These are phyloP conservation scores for Brachypodium distachyon DNA, from an alignment of 202 grass and related monocot species.

Conservation along the genomic window DNA sequence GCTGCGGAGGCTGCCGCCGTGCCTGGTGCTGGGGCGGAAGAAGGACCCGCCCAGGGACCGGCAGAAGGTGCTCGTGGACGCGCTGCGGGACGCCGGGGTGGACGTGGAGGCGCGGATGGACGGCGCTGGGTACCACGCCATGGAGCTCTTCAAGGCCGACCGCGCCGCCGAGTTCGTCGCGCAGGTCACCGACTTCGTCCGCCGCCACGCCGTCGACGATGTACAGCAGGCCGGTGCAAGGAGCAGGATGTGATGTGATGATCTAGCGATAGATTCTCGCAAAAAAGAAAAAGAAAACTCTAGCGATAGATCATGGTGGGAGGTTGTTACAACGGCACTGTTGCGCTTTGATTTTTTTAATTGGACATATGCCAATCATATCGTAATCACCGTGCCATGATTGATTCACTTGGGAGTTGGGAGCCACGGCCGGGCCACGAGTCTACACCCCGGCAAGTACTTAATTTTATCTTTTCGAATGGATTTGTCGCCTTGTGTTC, in stretches of 20 bases:
- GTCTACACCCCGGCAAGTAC: neutral
- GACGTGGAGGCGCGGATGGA: constrained; percentile 31
- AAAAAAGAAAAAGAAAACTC: no score
- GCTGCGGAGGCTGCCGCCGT: constrained; percentile 44
- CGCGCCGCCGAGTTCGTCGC: constrained; percentile 42
- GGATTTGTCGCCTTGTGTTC: neutral
- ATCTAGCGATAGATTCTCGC: neutral
- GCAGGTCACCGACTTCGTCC: constrained; percentile 49
- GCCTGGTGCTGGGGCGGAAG: constrained; percentile 50
- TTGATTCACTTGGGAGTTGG: neutral
- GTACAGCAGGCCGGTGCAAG: neutral
- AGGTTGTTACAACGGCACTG: neutral
- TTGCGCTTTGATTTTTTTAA: neutral
- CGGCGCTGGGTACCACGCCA: constrained; percentile 52
- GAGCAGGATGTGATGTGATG: constrained; percentile 31
- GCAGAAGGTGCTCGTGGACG: constrained; percentile 38
- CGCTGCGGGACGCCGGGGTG: constrained; percentile 34
- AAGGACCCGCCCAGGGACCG: constrained; percentile 58
- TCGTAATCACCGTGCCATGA: neutral
- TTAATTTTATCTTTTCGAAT: neutral
- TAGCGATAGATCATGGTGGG: neutral
- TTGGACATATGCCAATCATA: neutral
- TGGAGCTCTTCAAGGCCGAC: constrained; percentile 55
- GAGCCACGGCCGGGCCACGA: neutral
- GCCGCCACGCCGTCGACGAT: constrained; percentile 15